A percentile compares a stretch with the other conserved stretches of the same genome.
Evolutionary conservation across 78 protist species (phyloP).

Genomic region (Protostelium mycophagum): DNA sequence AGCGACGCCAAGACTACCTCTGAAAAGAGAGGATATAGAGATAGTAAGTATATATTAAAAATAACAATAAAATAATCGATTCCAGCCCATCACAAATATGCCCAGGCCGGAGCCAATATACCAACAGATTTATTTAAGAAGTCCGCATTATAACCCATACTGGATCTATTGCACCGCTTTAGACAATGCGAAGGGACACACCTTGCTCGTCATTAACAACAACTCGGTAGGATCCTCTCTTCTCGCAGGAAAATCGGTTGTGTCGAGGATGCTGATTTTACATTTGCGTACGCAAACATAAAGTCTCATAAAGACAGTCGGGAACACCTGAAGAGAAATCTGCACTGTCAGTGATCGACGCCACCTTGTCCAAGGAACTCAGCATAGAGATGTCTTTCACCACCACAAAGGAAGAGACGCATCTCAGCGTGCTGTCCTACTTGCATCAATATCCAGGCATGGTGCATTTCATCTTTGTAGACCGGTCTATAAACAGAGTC

Average conservation of each 20-base stretch:
- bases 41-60: not conserved
- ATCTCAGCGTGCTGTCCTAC: not conserved
- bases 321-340: not conserved
- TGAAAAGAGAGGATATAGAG: not conserved
- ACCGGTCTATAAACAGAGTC: not conserved
- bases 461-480: slow-evolving; percentile 11
- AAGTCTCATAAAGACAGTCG: not conserved
- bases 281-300: no score
- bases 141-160: not conserved
- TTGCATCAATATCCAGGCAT: slow-evolving; percentile 8
- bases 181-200: not conserved
- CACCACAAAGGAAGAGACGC: not conserved
- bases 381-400: not conserved
- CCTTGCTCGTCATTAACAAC: not conserved
- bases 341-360: not conserved
- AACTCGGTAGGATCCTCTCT: not conserved
- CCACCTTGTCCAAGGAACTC: not conserved
- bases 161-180: not conserved
- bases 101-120: not conserved
- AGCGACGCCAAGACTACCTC: no score
- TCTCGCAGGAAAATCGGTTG: no score
- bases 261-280: no score
- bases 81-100: no score
- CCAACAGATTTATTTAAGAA: not conserved
- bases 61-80: not conserved